Percentiles rank a stretch among this genome's conserved stretches.
Conservation (phyloP, 1,284 basidiomycete genomes). For the Lentinus polychrous region DNA sequence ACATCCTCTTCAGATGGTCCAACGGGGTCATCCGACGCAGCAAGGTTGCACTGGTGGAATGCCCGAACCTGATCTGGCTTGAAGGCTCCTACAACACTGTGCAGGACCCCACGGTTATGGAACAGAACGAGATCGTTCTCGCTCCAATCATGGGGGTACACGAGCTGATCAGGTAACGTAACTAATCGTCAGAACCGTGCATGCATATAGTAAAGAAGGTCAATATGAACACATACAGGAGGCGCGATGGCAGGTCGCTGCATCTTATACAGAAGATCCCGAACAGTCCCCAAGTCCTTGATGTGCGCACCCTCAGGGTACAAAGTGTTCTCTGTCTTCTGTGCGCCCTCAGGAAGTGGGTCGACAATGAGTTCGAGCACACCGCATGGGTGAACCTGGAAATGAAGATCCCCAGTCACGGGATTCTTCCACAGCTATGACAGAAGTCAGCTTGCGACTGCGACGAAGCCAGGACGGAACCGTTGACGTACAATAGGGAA, state of each 20-base stretch:
- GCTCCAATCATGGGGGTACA: constrained; percentile 64
- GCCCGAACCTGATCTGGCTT: constrained; percentile 62
- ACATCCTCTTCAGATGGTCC: constrained; percentile 63
- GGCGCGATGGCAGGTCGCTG: constrained; percentile 79
- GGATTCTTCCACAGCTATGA: constrained; percentile 80
- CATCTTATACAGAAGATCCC: constrained; percentile 71
- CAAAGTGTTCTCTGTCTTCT: constrained; percentile 43
- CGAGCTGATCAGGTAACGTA: constrained; percentile 29
- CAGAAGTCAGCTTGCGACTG: background rate
- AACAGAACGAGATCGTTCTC: constrained; percentile 64
- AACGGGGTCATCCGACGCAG: constrained; percentile 61
- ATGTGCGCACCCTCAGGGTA: constrained; percentile 74
- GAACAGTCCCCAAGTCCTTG: constrained; percentile 61
- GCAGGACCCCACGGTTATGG: constrained; percentile 72
- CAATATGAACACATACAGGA: constrained; percentile 28
- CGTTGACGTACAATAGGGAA: constrained; percentile 52
- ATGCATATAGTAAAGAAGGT: background rate
- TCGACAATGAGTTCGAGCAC: constrained; percentile 50
- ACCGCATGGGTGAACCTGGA: constrained; percentile 74
- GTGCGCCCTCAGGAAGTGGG: constrained; percentile 49
- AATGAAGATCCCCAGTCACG: constrained; percentile 64
- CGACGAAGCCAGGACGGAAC: background rate
- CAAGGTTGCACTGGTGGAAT: constrained; percentile 82
- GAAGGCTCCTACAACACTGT: constrained; percentile 76
- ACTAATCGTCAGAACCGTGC: background rate